Evolutionary conservation across 768 basidiomycete genomes (phyloP).

Genomic region (Panaeolus papilionaceus): DNA sequence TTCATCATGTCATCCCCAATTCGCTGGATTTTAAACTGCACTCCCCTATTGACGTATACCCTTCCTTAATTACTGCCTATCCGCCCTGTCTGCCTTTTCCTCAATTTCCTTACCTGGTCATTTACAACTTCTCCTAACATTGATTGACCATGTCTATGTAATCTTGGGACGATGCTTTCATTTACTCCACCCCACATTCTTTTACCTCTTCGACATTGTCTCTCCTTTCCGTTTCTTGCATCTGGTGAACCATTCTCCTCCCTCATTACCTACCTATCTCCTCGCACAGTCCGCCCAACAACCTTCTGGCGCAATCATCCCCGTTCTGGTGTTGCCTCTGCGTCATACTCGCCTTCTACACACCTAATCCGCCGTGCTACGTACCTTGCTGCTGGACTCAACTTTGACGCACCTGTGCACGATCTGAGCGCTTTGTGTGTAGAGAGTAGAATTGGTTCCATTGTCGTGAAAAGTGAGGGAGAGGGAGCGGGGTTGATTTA

Average conservation of each 20-base stretch:
- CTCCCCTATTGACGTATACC: background rate
- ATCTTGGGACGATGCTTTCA: constrained; percentile 2
- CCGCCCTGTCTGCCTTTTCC: background rate
- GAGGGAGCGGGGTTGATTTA: constrained; percentile 13
- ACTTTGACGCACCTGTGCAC: constrained; percentile 64
- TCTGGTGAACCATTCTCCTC: background rate
- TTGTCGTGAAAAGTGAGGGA: constrained; percentile 36
- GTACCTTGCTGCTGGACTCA: constrained; percentile 78
- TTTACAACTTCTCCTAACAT: constrained; percentile 9
- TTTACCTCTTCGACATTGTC: constrained; percentile 9
- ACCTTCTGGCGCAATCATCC: constrained; percentile 82
- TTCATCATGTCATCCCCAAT: background rate
- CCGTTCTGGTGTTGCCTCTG: constrained; percentile 72
- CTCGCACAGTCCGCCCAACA: constrained; percentile 69
- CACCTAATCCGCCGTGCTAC: constrained; percentile 80
- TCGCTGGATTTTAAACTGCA: background rate
- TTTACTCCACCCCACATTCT: constrained; percentile 13
- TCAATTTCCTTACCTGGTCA: background rate
- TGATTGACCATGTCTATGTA: constrained; percentile 5
- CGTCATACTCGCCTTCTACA: constrained; percentile 75
- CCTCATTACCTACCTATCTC: background rate
- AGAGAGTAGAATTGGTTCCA: constrained; percentile 58
- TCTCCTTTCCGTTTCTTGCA: constrained; percentile 1
- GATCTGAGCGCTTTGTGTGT: constrained; percentile 70
- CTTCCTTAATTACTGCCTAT: background rate